Percentiles rank a stretch among this genome's conserved stretches.
Evolutionary conservation across 768 basidiomycete species (phyloP).

Genomic region (Termitomyces sp.): DNA sequence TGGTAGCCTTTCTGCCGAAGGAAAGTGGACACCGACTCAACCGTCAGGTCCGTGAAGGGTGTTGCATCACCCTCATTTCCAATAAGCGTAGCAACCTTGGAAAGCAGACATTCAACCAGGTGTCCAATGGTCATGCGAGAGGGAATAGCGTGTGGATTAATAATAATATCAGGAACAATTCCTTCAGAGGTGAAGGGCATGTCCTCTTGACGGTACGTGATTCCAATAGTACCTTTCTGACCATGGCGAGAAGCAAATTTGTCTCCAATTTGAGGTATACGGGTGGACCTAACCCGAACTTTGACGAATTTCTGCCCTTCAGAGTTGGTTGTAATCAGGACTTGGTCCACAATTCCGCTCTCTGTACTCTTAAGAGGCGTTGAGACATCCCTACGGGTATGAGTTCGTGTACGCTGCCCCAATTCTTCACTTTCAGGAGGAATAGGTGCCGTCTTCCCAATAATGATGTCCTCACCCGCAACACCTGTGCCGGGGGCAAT

Average conservation of each 20-base stretch:
- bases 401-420: constrained; percentile 89
- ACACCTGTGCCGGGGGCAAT: constrained; percentile 96
- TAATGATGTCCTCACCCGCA: constrained; percentile 96
- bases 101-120: constrained; percentile 95
- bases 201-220: constrained; percentile 99
- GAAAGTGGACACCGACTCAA: constrained; percentile 94
- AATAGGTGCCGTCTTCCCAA: constrained; percentile 97
- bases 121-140: constrained; percentile 99
- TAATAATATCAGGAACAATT: constrained; percentile 94
- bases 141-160: constrained; percentile 99
- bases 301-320: constrained; percentile 99
- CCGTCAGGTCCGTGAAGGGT: constrained; percentile 96
- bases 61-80: constrained; percentile 99
- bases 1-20: constrained; percentile 91
- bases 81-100: constrained; percentile 92
- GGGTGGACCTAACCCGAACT: constrained; percentile 91
- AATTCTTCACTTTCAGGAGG: constrained; percentile 96
- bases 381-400: constrained; percentile 93
- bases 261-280: constrained; percentile 97
- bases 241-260: constrained; percentile 99
- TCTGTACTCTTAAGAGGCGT: constrained; percentile 98
- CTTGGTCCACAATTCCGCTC: constrained; percentile 96
- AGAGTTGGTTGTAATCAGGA: constrained; percentile 91
- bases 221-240: constrained; percentile 99
- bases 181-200: constrained; percentile 99